Base-by-base conservation (phyloP, 148 eudicot species). In the Heliosperma pusillum region DNA sequence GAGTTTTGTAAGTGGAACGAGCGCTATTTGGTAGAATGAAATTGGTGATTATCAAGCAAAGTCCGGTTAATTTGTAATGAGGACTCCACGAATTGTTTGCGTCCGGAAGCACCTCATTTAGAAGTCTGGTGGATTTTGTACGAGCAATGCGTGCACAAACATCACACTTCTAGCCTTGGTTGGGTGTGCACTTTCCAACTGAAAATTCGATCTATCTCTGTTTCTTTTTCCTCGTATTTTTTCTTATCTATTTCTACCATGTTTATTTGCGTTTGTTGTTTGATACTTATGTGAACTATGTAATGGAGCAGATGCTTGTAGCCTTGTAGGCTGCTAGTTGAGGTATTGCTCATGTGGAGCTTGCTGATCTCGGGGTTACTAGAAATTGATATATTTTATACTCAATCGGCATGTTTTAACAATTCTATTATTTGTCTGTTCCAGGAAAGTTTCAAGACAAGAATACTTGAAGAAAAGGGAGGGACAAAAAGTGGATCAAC, bases 361-460 rank as follows among this genome's bases (percentile, higher is more conserved):
- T 22, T 60, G 29, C 64, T 20, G 53, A 15, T 11, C 3, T 47
- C 16, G 30, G 65, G 12, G 29, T 61, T 25, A 61, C 29, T 24
- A 8, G 15, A 61, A 26, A 25, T 24, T 22, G 25, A 61, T 61
- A 9, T 9, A 8, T 11, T 57, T 20, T 69, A 68, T 44, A 4
- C n/a, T 68, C 56, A 16, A 68, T 16, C 12, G 7, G 71, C 44
- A 44, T 42, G 2, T 74, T 25, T 61, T 21, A 24, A 15, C 13
- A 47, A 47, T 47, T 52, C 53, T 56, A 66, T 42, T 12, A 24
- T 69, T 6, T 24, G 6, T 13, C n/a, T 73, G 56, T 50, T 84
- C 76, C 89, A 92, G 99, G 78, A 88, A 85, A 84, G 84, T 83
- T 82, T 95, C 99, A 64, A 88, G 99, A 79, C 94, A 87, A 80